A percentile compares a stretch with the other conserved stretches of the same genome.
Evolutionary conservation across 768 basidiomycete genomes (phyloP).

Genomic region (Termitomyces sp.): DNA sequence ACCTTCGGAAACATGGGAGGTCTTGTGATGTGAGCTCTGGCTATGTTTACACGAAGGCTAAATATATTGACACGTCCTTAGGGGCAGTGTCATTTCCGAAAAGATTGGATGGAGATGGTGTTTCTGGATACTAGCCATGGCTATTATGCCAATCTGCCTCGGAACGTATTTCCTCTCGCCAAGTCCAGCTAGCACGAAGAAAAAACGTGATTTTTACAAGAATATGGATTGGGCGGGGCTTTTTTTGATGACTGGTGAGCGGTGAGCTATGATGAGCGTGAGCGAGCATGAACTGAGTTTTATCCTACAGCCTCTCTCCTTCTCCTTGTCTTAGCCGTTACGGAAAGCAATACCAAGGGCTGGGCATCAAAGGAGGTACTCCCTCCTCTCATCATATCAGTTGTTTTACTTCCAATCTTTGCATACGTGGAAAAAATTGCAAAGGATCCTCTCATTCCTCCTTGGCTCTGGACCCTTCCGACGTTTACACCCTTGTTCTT

Average conservation of each 20-base stretch:
- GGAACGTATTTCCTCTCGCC: constrained; percentile 23
- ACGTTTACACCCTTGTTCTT: no score
- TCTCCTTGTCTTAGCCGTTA: no score
- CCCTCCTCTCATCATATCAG: no score
- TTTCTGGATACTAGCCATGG: constrained; percentile 42
- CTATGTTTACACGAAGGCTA: not conserved
- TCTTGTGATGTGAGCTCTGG: constrained; percentile 8
- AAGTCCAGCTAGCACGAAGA: constrained; percentile 19
- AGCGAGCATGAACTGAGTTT: no score
- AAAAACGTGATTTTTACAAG: constrained; percentile 1
- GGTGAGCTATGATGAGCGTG: constrained; percentile 10
- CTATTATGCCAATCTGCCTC: constrained; percentile 30
- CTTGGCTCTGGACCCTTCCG: no score
- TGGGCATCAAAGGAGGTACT: no score
- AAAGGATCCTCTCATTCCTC: no score
- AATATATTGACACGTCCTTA: constrained; percentile 12
- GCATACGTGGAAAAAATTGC: no score
- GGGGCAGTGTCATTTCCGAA: constrained; percentile 38
- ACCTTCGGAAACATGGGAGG: constrained; percentile 33
- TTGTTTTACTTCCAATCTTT: no score
- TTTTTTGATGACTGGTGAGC: constrained; percentile 24
- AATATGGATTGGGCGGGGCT: constrained; percentile 12
- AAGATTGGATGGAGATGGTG: constrained; percentile 41
- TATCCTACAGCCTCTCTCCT: no score
- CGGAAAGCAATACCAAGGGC: no score